A percentile compares a stretch with the other conserved stretches of the same genome.
Conservation (phyloP, 1,139 yeast species). For the Nakaseomyces glabratus region DNA sequence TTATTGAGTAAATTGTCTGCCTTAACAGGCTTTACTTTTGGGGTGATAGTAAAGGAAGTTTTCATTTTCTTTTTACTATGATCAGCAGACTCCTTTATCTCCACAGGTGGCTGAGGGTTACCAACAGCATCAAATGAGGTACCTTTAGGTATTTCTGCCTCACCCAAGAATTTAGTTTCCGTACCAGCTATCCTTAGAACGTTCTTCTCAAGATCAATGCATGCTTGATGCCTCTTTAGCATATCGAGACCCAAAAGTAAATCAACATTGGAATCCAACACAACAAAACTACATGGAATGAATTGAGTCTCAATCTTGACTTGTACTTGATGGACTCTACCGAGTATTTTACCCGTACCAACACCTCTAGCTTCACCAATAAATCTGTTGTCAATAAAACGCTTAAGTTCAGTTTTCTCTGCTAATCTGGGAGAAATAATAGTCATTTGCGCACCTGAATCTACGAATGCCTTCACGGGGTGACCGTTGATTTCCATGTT, state of each 20-base stretch:
- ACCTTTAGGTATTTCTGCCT: conserved; percentile 54
- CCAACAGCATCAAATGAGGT: conserved; percentile 9
- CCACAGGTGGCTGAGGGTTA: conserved; percentile 4
- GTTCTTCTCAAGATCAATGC: conserved; percentile 62
- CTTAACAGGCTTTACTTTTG: conserved; percentile 19
- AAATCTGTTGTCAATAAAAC: conserved; percentile 73
- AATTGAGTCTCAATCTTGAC: conserved; percentile 60
- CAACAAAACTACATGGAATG: conserved; percentile 74
- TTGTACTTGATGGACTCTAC: conserved; percentile 85
- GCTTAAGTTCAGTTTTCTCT: conserved; percentile 57
- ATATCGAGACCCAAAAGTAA: conserved; percentile 47
- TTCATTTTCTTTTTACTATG: conserved; percentile 1
- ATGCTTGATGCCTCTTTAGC: conserved; percentile 82
- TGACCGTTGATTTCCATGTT: conserved; percentile 69
- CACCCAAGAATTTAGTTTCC: conserved; percentile 64
- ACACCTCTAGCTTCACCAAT: conserved; percentile 85
- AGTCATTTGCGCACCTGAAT: conserved; percentile 91
- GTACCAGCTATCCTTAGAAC: conserved; percentile 64
- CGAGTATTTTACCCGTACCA: conserved; percentile 70
- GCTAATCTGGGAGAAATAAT: conserved; percentile 73
- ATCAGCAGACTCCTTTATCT: conserved; percentile 6
- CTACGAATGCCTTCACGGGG: conserved; percentile 85
- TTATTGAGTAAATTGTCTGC: conserved; percentile 17
- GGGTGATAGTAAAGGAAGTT: conserved; percentile 12
- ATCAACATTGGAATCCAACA: conserved; percentile 69